Conservation (phyloP, 2,329 filamentous ascomycete species). For the Penicillium psychrosexuale region DNA sequence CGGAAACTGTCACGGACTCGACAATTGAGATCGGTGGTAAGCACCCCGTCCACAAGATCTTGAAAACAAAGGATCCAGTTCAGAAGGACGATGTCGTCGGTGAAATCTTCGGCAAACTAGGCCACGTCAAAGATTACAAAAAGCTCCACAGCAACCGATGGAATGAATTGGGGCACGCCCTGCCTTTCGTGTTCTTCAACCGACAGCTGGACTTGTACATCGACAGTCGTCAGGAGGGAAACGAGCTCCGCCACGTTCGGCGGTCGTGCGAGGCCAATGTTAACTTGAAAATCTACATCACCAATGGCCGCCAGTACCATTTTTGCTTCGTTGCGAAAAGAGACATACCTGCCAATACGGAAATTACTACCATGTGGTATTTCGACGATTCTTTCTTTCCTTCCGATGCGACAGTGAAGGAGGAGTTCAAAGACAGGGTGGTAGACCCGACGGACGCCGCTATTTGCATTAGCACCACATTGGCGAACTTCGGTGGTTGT, state of each 20-base stretch:
- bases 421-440: conserved; percentile 36
- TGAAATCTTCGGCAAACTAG: conserved; percentile 75
- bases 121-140: conserved; percentile 70
- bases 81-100: conserved; percentile 57
- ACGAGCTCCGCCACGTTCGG: conserved; percentile 79
- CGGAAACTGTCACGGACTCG: conserved; percentile 53
- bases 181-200: conserved; percentile 82
- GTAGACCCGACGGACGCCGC: conserved; percentile 43
- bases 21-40: conserved; percentile 51
- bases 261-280: conserved; percentile 90
- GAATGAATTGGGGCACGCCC: conserved; percentile 58
- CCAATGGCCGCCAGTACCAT: conserved; percentile 73
- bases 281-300: conserved; percentile 80
- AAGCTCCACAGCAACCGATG: conserved; percentile 64
- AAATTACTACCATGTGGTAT: conserved; percentile 51
- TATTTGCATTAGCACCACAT: conserved; percentile 48
- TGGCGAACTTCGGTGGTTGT: conserved; percentile 50
- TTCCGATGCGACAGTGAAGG: neutral
- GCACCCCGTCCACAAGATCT: conserved; percentile 65
- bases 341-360: conserved; percentile 60
- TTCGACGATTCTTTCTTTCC: conserved; percentile 39
- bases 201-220: conserved; percentile 87
- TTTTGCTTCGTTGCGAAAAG: conserved; percentile 89
- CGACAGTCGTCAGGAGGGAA: conserved; percentile 85
- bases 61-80: conserved; percentile 53